Evolutionary conservation across 352 stramenopile species (phyloP).

Genomic region (Globisporangium parvum): DNA sequence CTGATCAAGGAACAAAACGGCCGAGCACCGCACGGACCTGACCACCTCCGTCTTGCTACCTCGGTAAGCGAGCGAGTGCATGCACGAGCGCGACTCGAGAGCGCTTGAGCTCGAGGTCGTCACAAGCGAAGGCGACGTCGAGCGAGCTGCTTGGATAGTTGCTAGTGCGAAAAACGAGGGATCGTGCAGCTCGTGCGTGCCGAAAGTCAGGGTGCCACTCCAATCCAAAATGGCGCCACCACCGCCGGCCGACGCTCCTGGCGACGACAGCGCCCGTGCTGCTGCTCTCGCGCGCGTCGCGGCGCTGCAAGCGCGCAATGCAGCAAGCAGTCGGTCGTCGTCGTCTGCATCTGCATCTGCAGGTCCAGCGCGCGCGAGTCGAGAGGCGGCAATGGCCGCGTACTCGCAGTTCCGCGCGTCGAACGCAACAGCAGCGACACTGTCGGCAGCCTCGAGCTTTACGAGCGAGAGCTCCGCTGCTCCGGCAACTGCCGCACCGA

Average conservation of each 20-base stretch:
- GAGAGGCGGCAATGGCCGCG: conserved; percentile 10
- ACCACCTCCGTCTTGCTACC: no score
- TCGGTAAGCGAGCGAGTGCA: no score
- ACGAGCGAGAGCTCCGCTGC: conserved; percentile 1
- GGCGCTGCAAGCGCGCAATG: not conserved
- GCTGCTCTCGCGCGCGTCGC: not conserved
- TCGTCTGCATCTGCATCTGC: not conserved
- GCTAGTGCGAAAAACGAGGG: no score
- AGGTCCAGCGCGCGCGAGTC: not conserved
- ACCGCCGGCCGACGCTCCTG: not conserved
- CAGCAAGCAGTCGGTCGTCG: not conserved
- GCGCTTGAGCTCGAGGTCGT: no score
- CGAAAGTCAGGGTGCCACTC: no score
- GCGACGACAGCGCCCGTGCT: not conserved
- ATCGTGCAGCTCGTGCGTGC: no score
- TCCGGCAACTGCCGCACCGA: not conserved
- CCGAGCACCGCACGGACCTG: no score
- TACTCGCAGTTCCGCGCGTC: conserved; percentile 13
- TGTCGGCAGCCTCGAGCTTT: conserved; percentile 6
- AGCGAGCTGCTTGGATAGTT: no score
- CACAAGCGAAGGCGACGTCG: no score
- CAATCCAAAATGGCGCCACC: not conserved
- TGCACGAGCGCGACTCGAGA: no score
- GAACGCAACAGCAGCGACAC: conserved; percentile 3
- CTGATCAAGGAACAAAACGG: no score